Evolutionary conservation across 2,329 filamentous ascomycete species (phyloP).

Genomic region (Juglanconis oblonga): DNA sequence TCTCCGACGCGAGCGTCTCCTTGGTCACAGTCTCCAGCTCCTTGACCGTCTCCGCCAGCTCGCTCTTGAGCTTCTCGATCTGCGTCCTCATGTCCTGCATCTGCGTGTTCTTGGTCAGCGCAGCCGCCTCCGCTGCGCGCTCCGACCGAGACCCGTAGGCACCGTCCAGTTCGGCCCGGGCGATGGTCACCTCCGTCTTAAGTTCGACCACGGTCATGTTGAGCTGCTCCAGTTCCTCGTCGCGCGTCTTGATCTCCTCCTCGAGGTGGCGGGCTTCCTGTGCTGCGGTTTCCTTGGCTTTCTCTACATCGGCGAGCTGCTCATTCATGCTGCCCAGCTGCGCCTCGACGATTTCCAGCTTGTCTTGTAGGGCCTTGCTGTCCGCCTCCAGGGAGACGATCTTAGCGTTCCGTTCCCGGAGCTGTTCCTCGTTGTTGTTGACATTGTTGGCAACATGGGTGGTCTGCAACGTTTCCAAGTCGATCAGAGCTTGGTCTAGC

Average conservation of each 20-base stretch:
- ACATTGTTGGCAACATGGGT: slow-evolving; percentile 26
- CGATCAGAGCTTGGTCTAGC: slow-evolving; percentile 44
- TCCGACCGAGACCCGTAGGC: slow-evolving; percentile 59
- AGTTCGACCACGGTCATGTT: slow-evolving; percentile 54
- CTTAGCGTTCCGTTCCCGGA: slow-evolving; percentile 42
- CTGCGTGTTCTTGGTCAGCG: slow-evolving; percentile 48
- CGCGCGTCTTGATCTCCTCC: slow-evolving; percentile 45
- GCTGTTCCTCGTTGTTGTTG: slow-evolving; percentile 25
- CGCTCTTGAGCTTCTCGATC: slow-evolving; percentile 47
- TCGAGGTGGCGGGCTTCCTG: slow-evolving; percentile 33
- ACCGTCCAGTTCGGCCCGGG: slow-evolving; percentile 59
- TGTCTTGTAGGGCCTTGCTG: slow-evolving; percentile 35
- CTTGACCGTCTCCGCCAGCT: slow-evolving; percentile 48
- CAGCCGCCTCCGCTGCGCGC: slow-evolving; percentile 56
- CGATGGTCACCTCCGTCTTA: slow-evolving; percentile 60
- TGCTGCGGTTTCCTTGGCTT: slow-evolving; percentile 27
- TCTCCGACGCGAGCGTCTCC: slow-evolving; percentile 48
- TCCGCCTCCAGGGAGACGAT: slow-evolving; percentile 43
- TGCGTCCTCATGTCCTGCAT: slow-evolving; percentile 44
- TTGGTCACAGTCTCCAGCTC: slow-evolving; percentile 53
- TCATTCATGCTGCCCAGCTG: slow-evolving; percentile 22
- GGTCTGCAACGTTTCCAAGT: slow-evolving; percentile 41
- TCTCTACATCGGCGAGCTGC: slow-evolving; percentile 22
- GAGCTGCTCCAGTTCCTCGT: slow-evolving; percentile 48
- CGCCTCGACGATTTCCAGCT: slow-evolving; percentile 31